phyloP scores from a whole-genome alignment of 2,329 filamentous ascomycete genomes.

The Trichophyton simii region DNA sequence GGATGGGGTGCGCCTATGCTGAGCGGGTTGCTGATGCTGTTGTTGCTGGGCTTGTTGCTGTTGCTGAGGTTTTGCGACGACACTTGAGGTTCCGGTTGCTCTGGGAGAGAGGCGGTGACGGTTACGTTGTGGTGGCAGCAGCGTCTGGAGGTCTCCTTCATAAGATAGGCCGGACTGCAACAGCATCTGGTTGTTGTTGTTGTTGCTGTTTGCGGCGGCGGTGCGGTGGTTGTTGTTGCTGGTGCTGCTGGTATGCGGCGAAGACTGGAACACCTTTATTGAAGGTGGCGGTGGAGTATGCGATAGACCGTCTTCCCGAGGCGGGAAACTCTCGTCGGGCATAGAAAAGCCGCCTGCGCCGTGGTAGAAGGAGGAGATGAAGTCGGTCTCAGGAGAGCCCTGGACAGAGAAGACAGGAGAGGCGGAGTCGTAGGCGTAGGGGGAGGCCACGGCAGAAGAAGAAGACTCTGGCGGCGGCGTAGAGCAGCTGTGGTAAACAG shows the following conservation, averaged over 20 bases:
- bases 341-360: slow-evolving; percentile 11
- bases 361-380: slow-evolving; percentile 11
- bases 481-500: slow-evolving; percentile 5
- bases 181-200: slow-evolving; percentile 25
- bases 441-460: slow-evolving; percentile 7
- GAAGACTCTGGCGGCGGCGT: slow-evolving; percentile 6
- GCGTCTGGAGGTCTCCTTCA: slow-evolving; percentile 7
- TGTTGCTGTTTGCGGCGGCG: slow-evolving; percentile 4
- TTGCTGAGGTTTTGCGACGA: neutral
- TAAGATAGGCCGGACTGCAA: slow-evolving; percentile 18
- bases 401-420: slow-evolving; percentile 12
- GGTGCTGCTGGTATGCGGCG: slow-evolving; percentile 14
- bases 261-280: slow-evolving; percentile 21
- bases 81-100: neutral
- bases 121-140: slow-evolving; percentile 14
- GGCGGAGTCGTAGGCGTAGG: slow-evolving; percentile 9
- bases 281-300: slow-evolving; percentile 15
- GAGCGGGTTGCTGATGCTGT: neutral
- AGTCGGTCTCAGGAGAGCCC: slow-evolving; percentile 12
- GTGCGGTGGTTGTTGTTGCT: slow-evolving; percentile 5
- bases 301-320: slow-evolving; percentile 20
- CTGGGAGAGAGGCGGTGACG: neutral
- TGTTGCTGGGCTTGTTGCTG: neutral
- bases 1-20: slow-evolving; percentile 29
- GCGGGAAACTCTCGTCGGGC: slow-evolving; percentile 10